Evolutionary conservation across 768 basidiomycete species (phyloP).

Genomic region (Suillus lakei): DNA sequence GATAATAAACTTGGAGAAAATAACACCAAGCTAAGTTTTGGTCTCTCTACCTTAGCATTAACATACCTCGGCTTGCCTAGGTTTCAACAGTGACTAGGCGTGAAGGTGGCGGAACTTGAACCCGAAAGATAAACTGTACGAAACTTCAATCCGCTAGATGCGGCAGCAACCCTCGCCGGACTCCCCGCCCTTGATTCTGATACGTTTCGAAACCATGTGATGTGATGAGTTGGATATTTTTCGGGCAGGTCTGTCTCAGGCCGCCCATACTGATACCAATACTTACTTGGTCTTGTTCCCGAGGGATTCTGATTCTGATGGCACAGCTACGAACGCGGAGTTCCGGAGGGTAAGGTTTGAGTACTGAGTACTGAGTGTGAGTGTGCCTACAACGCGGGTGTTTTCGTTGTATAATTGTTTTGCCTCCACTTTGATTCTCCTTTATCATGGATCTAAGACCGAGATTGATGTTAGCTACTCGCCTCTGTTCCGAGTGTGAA

Average conservation of each 20-base stretch:
- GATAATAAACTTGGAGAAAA: neutral
- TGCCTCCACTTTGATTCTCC: too few species aligned
- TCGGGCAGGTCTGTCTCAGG: neutral
- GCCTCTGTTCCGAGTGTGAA: neutral
- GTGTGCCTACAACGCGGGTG: neutral
- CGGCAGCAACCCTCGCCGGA: neutral
- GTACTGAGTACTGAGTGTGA: neutral
- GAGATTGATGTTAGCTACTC: neutral
- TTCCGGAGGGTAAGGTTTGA: neutral
- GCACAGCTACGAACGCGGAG: neutral
- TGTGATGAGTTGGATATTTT: neutral
- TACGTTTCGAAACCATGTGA: neutral
- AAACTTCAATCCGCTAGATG: neutral
- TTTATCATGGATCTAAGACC: neutral
- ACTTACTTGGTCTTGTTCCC: neutral
- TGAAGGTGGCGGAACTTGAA: too few species aligned
- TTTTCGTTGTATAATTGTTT: neutral
- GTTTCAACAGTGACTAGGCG: too few species aligned
- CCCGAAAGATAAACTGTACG: too few species aligned
- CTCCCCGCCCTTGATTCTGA: neutral
- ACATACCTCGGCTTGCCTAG: neutral
- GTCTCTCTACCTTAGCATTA: neutral
- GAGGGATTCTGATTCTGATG: neutral
- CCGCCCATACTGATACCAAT: neutral
- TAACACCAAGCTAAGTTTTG: neutral